Evolutionary conservation across 1,139 yeast species (phyloP), one percentile per base, ranked within the genome.

Genomic region (Geotrichum phurueaensis): DNA sequence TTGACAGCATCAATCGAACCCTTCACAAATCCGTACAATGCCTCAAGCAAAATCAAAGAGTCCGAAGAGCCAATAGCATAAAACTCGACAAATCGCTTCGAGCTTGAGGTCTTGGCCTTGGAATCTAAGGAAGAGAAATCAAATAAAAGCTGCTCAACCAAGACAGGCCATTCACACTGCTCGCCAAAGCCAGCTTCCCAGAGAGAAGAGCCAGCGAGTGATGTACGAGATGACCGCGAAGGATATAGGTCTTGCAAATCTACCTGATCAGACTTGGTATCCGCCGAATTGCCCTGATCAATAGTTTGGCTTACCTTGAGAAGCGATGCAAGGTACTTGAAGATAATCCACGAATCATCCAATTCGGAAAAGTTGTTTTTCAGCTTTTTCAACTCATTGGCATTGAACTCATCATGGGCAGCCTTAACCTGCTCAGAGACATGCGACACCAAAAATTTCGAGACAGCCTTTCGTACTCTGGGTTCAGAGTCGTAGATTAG

Each of bases 401-500:
- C 62, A 48, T 58, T 62, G 22, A 65, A 64, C 43, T 62, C 59
- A 2, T 65, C 60, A 18, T 59, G 60, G 29, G 63, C 62, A 36
- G 61, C 62, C 1, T 43, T 49, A 15, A 62, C 39, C 52, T 61
- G 61, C 47, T 68, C 72, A 6, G 58, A 59, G n/a, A 67, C 59
- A 51, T 65, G 65, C 7, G 66, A 63, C 27, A 65, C 60, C 51
- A 72, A 59, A 52, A 71, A 67, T 31, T 62, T 65, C 7, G 70
- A 65, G 1, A 74, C 75, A 9, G 71, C 70, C 49, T 65, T 65
- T n/a, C 78, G 69, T 1, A 75, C 73, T 3, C 68, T 67, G 1
- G 66, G 61, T 25, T 77, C 75, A 56, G 73, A 76, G 60, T 80
- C 79, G 66, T 81, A 83, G 10, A 83, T 72, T 54, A 84, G 69